These are phyloP conservation scores for Prosopis cineraria DNA, from an alignment of 306 rosid genomes.

Conservation along the genomic window DNA sequence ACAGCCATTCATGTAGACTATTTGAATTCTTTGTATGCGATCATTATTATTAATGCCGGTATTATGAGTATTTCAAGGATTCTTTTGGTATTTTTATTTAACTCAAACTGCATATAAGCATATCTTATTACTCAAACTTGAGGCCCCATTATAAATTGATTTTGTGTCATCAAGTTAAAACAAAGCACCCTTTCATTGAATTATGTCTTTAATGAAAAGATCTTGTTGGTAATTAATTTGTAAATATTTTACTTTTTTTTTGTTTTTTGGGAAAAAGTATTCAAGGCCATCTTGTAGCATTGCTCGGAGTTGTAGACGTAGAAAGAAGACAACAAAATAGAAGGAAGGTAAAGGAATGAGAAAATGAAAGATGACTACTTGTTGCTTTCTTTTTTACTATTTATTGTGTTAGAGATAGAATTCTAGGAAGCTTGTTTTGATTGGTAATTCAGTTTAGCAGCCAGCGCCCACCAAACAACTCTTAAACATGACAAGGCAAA, in stretches of 20 bases:
- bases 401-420: too few species aligned
- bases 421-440: neutral
- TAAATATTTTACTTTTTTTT: neutral
- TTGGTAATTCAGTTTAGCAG: neutral
- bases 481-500: neutral
- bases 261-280: neutral
- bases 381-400: neutral
- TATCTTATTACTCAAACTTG: too few species aligned
- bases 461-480: neutral
- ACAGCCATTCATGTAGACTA: too few species aligned
- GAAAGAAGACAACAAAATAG: neutral
- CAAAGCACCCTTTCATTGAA: too few species aligned
- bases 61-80: too few species aligned
- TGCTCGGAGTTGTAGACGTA: neutral
- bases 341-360: neutral
- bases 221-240: neutral
- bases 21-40: too few species aligned
- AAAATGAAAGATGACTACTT: neutral
- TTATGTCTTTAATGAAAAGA: neutral
- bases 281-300: neutral
- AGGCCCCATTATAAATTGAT: too few species aligned
- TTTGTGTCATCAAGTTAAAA: too few species aligned
- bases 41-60: too few species aligned
- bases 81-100: too few species aligned
- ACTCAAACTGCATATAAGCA: too few species aligned